Evolutionary conservation across 1,284 basidiomycete species (phyloP).

Genomic region (Volvariella volvacea): DNA sequence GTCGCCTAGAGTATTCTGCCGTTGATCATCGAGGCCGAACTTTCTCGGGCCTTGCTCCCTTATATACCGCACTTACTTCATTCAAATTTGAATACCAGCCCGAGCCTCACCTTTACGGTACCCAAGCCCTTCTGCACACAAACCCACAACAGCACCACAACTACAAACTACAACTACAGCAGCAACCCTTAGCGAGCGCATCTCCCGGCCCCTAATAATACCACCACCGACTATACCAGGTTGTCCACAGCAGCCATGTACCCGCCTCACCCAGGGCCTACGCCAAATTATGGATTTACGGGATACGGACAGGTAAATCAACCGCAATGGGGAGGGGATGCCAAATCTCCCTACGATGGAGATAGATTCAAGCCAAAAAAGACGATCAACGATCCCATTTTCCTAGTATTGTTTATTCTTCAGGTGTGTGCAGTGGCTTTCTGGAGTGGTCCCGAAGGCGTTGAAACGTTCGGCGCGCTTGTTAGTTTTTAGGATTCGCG

Average conservation of each 20-base stretch:
- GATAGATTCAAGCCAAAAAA: conserved; percentile 68
- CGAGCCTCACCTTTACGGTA: too few relatives aligned
- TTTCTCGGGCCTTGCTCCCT: too few relatives aligned
- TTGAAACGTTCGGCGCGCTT: not conserved
- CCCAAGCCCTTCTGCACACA: too few relatives aligned
- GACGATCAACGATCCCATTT: conserved; percentile 65
- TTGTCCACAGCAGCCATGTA: not conserved
- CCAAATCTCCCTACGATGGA: conserved; percentile 53
- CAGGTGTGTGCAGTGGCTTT: conserved; percentile 33
- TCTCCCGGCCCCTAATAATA: too few relatives aligned
- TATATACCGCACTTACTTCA: too few relatives aligned
- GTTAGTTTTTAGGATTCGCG: conserved; percentile 59
- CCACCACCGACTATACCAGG: too few relatives aligned
- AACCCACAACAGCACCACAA: too few relatives aligned
- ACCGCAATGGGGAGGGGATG: conserved; percentile 23
- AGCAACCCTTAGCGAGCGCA: too few relatives aligned
- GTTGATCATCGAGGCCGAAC: too few relatives aligned
- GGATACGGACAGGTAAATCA: conserved; percentile 15
- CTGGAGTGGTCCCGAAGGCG: not conserved
- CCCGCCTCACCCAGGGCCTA: conserved; percentile 27
- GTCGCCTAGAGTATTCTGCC: too few relatives aligned
- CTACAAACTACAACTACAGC: too few relatives aligned
- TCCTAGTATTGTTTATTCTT: conserved; percentile 64
- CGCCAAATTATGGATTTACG: conserved; percentile 24
- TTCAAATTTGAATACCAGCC: too few relatives aligned